Conservation (phyloP, 495 filamentous ascomycete genomes). For the Thozetella sp. region DNA sequence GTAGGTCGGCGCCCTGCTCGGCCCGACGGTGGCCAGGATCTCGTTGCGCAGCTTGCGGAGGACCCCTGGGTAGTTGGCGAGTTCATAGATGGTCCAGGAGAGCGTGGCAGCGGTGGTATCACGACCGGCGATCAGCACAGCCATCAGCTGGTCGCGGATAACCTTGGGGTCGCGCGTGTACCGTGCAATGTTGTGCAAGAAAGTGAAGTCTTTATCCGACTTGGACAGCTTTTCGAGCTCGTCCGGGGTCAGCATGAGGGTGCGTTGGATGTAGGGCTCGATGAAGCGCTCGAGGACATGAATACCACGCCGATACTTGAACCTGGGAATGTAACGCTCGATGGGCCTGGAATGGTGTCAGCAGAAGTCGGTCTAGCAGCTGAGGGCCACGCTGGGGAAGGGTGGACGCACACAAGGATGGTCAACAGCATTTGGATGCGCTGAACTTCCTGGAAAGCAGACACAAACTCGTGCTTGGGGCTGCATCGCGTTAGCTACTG, state of each 20-base stretch:
- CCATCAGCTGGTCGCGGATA: constrained; percentile 60
- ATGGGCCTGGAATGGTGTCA: constrained; percentile 32
- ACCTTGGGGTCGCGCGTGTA: constrained; percentile 45
- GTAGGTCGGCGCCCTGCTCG: constrained; percentile 29
- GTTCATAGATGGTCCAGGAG: constrained; percentile 55
- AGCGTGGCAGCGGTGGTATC: constrained; percentile 63
- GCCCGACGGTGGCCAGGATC: constrained; percentile 29
- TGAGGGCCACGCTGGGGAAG: constrained; percentile 3
- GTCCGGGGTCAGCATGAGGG: constrained; percentile 44
- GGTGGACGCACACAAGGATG: constrained; percentile 30
- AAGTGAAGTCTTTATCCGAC: constrained; percentile 41
- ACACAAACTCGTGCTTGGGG: constrained; percentile 49
- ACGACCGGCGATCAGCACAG: constrained; percentile 60
- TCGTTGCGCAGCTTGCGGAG: constrained; percentile 46
- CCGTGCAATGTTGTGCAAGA: constrained; percentile 48
- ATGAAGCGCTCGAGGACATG: constrained; percentile 51
- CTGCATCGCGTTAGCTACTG: constrained; percentile 13
- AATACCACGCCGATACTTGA: constrained; percentile 41
- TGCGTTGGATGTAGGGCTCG: constrained; percentile 51
- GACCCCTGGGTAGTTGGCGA: constrained; percentile 49
- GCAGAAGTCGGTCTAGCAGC: not conserved
- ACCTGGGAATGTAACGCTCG: constrained; percentile 37
- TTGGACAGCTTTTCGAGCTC: constrained; percentile 52
- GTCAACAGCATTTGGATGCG: constrained; percentile 47
- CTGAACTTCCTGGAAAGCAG: constrained; percentile 57